A percentile compares a stretch with the other conserved stretches of the same genome.
These are phyloP conservation scores for Atalantia buxifolia DNA, from an alignment of 345 rosid genomes.

Conservation along the genomic window DNA sequence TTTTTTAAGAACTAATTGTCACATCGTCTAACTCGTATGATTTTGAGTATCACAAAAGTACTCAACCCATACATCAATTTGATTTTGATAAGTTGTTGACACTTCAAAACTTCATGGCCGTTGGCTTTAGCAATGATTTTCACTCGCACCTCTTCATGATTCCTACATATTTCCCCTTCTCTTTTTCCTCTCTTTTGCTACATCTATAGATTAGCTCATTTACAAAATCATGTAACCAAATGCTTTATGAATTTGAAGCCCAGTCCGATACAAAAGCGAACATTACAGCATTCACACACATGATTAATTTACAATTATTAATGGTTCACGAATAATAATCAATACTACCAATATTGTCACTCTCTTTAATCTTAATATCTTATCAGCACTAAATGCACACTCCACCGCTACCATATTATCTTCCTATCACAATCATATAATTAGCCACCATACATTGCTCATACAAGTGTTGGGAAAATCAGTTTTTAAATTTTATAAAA, in stretches of 20 bases:
- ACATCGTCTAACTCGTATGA: neutral
- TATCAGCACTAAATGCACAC: neutral
- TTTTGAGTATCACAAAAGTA: neutral
- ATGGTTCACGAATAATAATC: neutral
- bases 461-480: too few relatives aligned
- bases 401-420: neutral
- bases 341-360: neutral
- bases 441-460: neutral
- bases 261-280: neutral
- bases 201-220: neutral
- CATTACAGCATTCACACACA: neutral
- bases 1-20: neutral
- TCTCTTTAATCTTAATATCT: neutral
- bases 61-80: neutral
- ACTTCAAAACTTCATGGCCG: neutral
- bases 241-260: neutral
- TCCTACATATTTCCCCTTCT: neutral
- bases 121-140: neutral
- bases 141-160: neutral
- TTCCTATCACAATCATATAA: neutral
- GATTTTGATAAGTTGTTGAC: neutral
- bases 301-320: too few relatives aligned
- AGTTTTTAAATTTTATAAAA: too few relatives aligned
- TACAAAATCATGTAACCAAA: neutral
- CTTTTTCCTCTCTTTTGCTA: neutral